A percentile compares a stretch with the other conserved stretches of the same genome.
These are phyloP conservation scores for Teratosphaeria gauchensis DNA, from an alignment of 2,329 filamentous ascomycete species.

Conservation along the genomic window DNA sequence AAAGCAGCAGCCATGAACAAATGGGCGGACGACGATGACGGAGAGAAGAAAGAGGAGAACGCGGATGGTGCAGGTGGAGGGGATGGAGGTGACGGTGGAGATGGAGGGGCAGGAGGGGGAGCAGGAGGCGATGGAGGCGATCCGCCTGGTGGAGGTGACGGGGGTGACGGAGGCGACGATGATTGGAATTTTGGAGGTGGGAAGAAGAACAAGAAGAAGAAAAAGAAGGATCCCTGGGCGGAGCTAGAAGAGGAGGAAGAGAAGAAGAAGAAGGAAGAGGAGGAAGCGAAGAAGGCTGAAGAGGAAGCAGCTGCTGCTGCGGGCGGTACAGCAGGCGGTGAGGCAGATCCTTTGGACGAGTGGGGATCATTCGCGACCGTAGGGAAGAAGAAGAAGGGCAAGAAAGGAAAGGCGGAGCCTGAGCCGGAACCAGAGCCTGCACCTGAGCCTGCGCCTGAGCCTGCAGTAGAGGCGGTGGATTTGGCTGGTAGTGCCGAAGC, in stretches of 20 bases:
- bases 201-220: conserved; percentile 32
- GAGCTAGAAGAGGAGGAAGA: conserved; percentile 28
- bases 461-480: conserved; percentile 3
- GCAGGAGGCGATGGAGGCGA: conserved; percentile 16
- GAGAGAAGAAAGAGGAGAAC: conserved; percentile 34
- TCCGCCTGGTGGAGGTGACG: conserved; percentile 20
- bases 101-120: conserved; percentile 13
- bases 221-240: conserved; percentile 30
- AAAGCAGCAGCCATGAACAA: conserved; percentile 28
- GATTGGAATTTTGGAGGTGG: conserved; percentile 21
- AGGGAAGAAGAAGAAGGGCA: conserved; percentile 26
- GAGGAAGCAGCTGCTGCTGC: conserved; percentile 9
- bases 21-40: conserved; percentile 37
- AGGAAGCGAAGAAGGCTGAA: conserved; percentile 16
- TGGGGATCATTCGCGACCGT: conserved; percentile 30
- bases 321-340: conserved; percentile 11
- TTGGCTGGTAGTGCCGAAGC: conserved; percentile 9
- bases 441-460: conserved; percentile 8
- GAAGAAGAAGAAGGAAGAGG: conserved; percentile 26
- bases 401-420: conserved; percentile 15
- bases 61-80: conserved; percentile 29
- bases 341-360: conserved; percentile 21
- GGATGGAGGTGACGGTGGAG: conserved; percentile 22
- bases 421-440: conserved; percentile 9
- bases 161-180: conserved; percentile 26